phyloP scores from a whole-genome alignment of 169 alveolate genomes.

The Plasmodium falciparum region DNA sequence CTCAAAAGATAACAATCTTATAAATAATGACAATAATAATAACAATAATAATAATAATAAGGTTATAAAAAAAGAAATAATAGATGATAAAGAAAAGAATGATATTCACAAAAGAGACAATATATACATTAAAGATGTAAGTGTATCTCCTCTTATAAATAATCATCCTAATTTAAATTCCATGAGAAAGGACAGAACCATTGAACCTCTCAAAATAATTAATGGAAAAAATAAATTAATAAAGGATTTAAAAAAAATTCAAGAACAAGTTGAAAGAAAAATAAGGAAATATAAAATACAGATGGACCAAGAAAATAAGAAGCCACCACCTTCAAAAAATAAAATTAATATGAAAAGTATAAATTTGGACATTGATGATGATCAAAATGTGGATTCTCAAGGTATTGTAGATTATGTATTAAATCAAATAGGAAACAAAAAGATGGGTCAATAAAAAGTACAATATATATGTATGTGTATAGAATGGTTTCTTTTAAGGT shows the following conservation, averaged over 20 bases:
- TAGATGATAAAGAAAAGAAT: not conserved
- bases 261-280: conserved; percentile 21
- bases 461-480: no score
- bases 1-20: no score
- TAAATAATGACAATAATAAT: no score
- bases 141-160: conserved; percentile 1
- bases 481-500: no score
- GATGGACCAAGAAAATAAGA: conserved; percentile 16
- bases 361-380: not conserved
- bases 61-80: no score
- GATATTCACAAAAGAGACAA: not conserved
- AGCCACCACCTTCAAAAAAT: conserved; percentile 34
- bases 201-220: no score
- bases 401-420: conserved; percentile 18
- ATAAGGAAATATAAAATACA: not conserved
- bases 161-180: no score
- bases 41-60: no score
- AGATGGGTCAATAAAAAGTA: conserved; percentile 19
- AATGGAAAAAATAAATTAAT: not conserved
- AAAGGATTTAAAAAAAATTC: not conserved
- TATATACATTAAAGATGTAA: not conserved
- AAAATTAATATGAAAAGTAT: not conserved
- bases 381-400: not conserved
- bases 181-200: no score
- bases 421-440: conserved; percentile 65